Percentiles rank a stretch among this genome's conserved stretches.
phyloP scores from a whole-genome alignment of 768 basidiomycete species.

The Suillus subluteus region DNA sequence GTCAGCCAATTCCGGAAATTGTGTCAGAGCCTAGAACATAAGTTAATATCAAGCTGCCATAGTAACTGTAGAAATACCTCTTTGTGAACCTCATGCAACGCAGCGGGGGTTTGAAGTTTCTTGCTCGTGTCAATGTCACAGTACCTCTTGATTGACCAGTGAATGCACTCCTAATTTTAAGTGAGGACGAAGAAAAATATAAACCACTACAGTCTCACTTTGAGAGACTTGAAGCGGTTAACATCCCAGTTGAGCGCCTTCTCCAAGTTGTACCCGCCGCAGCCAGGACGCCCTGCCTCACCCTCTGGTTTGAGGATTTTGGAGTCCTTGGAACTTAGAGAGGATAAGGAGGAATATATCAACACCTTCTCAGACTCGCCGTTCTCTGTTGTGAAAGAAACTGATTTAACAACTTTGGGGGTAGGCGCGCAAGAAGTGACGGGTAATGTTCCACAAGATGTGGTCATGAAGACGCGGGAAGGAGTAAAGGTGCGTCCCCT shows the following conservation, averaged over 20 bases:
- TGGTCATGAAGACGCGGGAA: not conserved
- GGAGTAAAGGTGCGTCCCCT: not conserved
- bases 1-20: not conserved
- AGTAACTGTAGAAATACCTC: too few species aligned
- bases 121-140: not conserved
- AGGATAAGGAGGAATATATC: not conserved
- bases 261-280: slow-evolving; percentile 16
- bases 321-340: not conserved
- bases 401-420: not conserved
- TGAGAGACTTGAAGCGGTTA: not conserved
- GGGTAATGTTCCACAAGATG: not conserved
- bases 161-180: not conserved
- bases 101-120: not conserved
- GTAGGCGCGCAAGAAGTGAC: not conserved
- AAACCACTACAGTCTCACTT: not conserved
- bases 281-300: slow-evolving; percentile 13
- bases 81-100: too few species aligned
- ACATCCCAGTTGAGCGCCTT: slow-evolving; percentile 9
- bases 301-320: slow-evolving; percentile 16
- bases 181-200: too few species aligned
- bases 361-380: too few species aligned
- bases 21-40: too few species aligned
- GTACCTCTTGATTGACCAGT: not conserved
- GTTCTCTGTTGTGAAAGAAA: not conserved
- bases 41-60: too few species aligned